phyloP scores from a whole-genome alignment of 1,139 yeast species.

The Pichia sp. region DNA sequence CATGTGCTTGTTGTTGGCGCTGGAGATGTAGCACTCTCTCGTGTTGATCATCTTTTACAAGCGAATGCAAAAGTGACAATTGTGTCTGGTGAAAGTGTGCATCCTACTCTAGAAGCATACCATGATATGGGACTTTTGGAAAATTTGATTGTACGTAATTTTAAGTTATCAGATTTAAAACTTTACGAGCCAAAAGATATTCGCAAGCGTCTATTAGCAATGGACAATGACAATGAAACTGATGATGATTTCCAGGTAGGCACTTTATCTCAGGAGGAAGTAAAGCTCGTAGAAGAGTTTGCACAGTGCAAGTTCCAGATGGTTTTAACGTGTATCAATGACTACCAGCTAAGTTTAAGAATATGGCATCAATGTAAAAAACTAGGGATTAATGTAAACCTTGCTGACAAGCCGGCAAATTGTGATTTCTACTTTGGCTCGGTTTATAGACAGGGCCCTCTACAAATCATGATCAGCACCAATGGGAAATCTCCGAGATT shows the following conservation, averaged over 20 bases:
- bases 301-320: conserved; percentile 49
- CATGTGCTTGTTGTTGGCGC: conserved; percentile 76
- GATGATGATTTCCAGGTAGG: conserved; percentile 15
- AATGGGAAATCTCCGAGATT: conserved; percentile 81
- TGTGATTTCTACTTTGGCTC: conserved; percentile 89
- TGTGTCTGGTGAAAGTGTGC: conserved; percentile 43
- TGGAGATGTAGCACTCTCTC: conserved; percentile 75
- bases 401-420: conserved; percentile 77
- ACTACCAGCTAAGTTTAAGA: conserved; percentile 54
- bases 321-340: conserved; percentile 76
- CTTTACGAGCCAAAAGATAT: conserved; percentile 43
- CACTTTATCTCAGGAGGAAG: conserved; percentile 3
- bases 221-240: conserved; percentile 34
- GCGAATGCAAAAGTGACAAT: conserved; percentile 73
- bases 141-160: conserved; percentile 40
- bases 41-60: conserved; percentile 61
- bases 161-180: conserved; percentile 43
- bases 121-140: conserved; percentile 42
- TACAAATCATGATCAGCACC: conserved; percentile 80
- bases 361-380: conserved; percentile 60
- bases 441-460: conserved; percentile 68
- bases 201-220: conserved; percentile 4
- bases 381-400: conserved; percentile 63
- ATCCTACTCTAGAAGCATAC: conserved; percentile 42
- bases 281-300: conserved; percentile 30